Conservation (phyloP, 495 filamentous ascomycete species). For the Chaetomium tenue region DNA sequence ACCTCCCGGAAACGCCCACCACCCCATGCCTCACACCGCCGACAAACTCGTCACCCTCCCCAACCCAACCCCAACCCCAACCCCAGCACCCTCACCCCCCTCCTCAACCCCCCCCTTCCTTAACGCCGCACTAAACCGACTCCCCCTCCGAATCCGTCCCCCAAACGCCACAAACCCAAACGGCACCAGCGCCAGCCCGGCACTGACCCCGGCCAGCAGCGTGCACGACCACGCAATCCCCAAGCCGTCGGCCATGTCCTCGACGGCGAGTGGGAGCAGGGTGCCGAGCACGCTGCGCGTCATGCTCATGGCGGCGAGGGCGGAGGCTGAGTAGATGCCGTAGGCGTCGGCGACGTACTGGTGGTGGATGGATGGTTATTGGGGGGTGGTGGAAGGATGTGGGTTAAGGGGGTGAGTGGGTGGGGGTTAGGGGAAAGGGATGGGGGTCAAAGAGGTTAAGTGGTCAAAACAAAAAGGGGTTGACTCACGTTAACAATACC, state of each 20-base stretch:
- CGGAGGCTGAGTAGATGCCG: slow-evolving; percentile 62
- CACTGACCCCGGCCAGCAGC: slow-evolving; percentile 30
- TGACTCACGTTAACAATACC: slow-evolving; percentile 53
- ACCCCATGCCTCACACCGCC: slow-evolving; percentile 3
- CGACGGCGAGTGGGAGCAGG: slow-evolving; percentile 44
- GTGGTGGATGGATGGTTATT: not conserved
- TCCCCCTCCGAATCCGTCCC: slow-evolving; percentile 26
- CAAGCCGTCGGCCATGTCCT: slow-evolving; percentile 29
- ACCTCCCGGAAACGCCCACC: not conserved
- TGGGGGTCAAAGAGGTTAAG: not conserved
- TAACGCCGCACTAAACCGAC: slow-evolving; percentile 24
- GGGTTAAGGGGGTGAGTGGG: no score
- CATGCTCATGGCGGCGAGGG: slow-evolving; percentile 59
- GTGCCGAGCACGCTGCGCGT: slow-evolving; percentile 59
- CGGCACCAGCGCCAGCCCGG: slow-evolving; percentile 29
- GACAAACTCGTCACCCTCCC: slow-evolving; percentile 9
- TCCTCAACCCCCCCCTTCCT: not conserved
- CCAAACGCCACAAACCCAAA: slow-evolving; percentile 33
- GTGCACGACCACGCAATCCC: slow-evolving; percentile 34
- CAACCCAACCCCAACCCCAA: not conserved
- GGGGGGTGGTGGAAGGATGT: no score
- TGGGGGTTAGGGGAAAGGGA: no score
- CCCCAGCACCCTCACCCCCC: no score
- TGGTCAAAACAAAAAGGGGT: not conserved
- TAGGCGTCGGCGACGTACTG: slow-evolving; percentile 69